phyloP scores from a whole-genome alignment of 495 filamentous ascomycete species.

The Trichoderma parareesei region DNA sequence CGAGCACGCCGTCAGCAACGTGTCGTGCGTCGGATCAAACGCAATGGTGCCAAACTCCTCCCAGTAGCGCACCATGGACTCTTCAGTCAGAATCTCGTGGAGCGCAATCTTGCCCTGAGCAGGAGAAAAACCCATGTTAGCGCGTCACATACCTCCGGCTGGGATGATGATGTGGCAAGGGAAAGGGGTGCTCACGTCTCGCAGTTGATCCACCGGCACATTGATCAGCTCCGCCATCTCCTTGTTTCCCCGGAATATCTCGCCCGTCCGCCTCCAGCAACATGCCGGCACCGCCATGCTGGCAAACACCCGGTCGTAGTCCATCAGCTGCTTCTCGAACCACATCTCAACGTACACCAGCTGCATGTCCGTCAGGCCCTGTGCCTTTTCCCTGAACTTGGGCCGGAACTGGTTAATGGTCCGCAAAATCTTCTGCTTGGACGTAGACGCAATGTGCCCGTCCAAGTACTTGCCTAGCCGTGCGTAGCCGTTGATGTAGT shows the following conservation, averaged over 20 bases:
- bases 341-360: conserved; percentile 95
- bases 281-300: conserved; percentile 98
- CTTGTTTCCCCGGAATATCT: conserved; percentile 96
- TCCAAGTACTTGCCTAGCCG: conserved; percentile 86
- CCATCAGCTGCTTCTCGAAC: conserved; percentile 92
- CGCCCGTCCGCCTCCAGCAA: conserved; percentile 92
- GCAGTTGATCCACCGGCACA: conserved; percentile 80
- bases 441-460: conserved; percentile 65
- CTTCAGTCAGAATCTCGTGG: conserved; percentile 91
- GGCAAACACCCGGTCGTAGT: conserved; percentile 96
- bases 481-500: conserved; percentile 94
- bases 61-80: conserved; percentile 94
- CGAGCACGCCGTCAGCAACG: conserved; percentile 88
- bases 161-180: neutral
- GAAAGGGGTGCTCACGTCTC: conserved; percentile 61
- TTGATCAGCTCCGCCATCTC: conserved; percentile 97
- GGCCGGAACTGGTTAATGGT: conserved; percentile 90
- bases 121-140: conserved; percentile 14
- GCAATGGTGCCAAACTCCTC: conserved; percentile 99
- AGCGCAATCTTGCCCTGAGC: conserved; percentile 83
- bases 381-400: conserved; percentile 92
- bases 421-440: conserved; percentile 79
- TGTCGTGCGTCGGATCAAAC: conserved; percentile 93
- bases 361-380: conserved; percentile 82
- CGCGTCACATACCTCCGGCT: neutral